A percentile compares a stretch with the other conserved stretches of the same genome.
phyloP scores from a whole-genome alignment of 2,329 filamentous ascomycete genomes.

The Aspergillus alliaceus region DNA sequence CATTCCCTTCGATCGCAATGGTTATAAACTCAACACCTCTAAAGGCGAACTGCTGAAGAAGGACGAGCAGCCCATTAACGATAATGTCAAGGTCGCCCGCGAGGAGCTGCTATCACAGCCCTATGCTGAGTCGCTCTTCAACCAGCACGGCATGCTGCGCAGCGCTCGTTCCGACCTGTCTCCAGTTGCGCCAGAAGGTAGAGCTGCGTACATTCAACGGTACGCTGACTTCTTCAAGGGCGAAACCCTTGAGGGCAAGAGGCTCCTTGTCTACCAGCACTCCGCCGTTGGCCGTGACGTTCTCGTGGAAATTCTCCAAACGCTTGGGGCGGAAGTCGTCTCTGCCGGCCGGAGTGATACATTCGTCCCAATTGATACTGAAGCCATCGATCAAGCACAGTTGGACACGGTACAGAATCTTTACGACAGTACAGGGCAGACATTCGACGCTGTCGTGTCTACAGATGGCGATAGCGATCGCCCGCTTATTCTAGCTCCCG shows the following conservation, averaged over 20 bases:
- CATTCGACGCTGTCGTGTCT: constrained; percentile 31
- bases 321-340: constrained; percentile 29
- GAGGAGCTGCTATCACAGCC: constrained; percentile 26
- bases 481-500: constrained; percentile 30
- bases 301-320: constrained; percentile 30
- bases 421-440: constrained; percentile 21
- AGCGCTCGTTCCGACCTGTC: constrained; percentile 14
- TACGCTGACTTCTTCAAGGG: constrained; percentile 33
- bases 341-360: constrained; percentile 33
- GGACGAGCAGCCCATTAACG: constrained; percentile 33
- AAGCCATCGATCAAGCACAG: constrained; percentile 34
- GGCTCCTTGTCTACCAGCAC: constrained; percentile 34
- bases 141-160: constrained; percentile 28
- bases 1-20: constrained; percentile 37
- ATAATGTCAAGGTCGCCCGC: constrained; percentile 24
- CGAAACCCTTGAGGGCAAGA: constrained; percentile 27
- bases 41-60: constrained; percentile 34
- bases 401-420: constrained; percentile 30
- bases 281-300: constrained; percentile 36
- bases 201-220: constrained; percentile 28
- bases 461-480: constrained; percentile 37
- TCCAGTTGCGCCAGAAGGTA: constrained; percentile 18
- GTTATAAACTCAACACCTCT: constrained; percentile 36
- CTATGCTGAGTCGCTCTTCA: constrained; percentile 28
- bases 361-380: constrained; percentile 36